Evolutionary conservation across 2,329 filamentous ascomycete species (phyloP).

Genomic region (Trichoderma atrobrunneum): DNA sequence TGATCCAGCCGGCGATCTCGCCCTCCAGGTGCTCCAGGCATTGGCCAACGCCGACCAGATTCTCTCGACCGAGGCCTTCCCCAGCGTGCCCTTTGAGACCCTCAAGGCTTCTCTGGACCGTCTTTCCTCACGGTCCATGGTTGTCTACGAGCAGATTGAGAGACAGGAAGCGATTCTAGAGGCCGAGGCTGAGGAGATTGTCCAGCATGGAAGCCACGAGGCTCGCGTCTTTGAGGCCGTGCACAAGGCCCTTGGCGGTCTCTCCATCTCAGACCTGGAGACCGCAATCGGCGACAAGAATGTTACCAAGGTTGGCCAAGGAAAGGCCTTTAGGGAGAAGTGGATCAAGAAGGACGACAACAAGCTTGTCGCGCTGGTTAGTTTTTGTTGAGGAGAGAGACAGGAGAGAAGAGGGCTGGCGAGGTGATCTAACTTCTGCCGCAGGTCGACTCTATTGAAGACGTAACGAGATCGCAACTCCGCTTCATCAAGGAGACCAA

Average conservation of each 20-base stretch:
- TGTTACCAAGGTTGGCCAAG: conserved; percentile 80
- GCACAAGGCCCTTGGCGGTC: conserved; percentile 68
- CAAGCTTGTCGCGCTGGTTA: conserved; percentile 52
- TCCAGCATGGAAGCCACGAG: conserved; percentile 74
- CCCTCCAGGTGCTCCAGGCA: conserved; percentile 62
- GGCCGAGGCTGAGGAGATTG: conserved; percentile 69
- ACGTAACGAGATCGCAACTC: conserved; percentile 74
- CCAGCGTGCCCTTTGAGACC: conserved; percentile 60
- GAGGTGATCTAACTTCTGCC: background rate
- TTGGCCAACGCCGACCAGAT: conserved; percentile 63
- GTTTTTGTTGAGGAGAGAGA: conserved; percentile 22
- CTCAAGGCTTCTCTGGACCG: conserved; percentile 88
- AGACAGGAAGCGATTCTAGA: conserved; percentile 75
- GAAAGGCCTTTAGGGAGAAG: conserved; percentile 84
- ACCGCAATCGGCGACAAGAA: conserved; percentile 68
- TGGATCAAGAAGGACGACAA: conserved; percentile 66
- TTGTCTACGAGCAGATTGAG: conserved; percentile 80
- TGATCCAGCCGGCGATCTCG: conserved; percentile 51
- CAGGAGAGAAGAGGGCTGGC: background rate
- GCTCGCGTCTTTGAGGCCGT: conserved; percentile 78
- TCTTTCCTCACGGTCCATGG: conserved; percentile 79
- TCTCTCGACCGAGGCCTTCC: conserved; percentile 68
- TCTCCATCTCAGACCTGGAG: conserved; percentile 74
- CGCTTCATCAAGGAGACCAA: conserved; percentile 67
- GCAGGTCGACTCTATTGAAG: conserved; percentile 73